These are phyloP conservation scores for Trichophyton mentagrophytes DNA, from an alignment of 2,329 filamentous ascomycete genomes.

Conservation along the genomic window DNA sequence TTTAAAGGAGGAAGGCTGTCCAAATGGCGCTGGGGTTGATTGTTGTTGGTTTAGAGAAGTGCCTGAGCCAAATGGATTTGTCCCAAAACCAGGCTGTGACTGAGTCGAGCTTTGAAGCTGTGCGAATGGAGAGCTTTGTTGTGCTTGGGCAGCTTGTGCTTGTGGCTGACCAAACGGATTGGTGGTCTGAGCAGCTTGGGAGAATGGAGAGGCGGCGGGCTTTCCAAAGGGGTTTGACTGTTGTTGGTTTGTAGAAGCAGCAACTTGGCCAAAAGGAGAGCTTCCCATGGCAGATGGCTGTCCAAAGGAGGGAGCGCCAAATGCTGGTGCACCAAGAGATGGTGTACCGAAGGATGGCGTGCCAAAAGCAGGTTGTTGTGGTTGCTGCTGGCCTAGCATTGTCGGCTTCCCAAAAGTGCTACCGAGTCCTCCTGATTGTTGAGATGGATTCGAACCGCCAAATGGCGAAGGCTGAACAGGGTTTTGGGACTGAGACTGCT, in stretches of 20 bases:
- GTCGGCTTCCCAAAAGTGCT: slow-evolving; percentile 32
- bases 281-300: slow-evolving; percentile 10
- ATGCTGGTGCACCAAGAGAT: slow-evolving; percentile 1
- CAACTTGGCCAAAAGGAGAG: slow-evolving; percentile 18
- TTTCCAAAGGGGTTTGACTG: slow-evolving; percentile 7
- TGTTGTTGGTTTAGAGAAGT: background rate
- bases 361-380: slow-evolving; percentile 11
- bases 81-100: background rate
- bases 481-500: slow-evolving; percentile 14
- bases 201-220: slow-evolving; percentile 22
- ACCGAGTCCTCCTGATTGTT: slow-evolving; percentile 11
- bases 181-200: slow-evolving; percentile 17
- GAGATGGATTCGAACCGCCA: background rate
- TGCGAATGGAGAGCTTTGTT: slow-evolving; percentile 12
- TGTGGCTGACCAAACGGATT: slow-evolving; percentile 17
- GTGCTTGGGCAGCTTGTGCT: background rate
- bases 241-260: background rate
- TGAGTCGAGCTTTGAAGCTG: background rate
- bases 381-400: slow-evolving; percentile 22
- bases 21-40: slow-evolving; percentile 17
- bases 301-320: slow-evolving; percentile 4
- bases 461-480: slow-evolving; percentile 6
- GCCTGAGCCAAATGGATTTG: background rate
- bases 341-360: background rate
- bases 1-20: slow-evolving; percentile 16